These are phyloP conservation scores for Rubus idaeus DNA, from an alignment of 306 rosid species.

Conservation along the genomic window DNA sequence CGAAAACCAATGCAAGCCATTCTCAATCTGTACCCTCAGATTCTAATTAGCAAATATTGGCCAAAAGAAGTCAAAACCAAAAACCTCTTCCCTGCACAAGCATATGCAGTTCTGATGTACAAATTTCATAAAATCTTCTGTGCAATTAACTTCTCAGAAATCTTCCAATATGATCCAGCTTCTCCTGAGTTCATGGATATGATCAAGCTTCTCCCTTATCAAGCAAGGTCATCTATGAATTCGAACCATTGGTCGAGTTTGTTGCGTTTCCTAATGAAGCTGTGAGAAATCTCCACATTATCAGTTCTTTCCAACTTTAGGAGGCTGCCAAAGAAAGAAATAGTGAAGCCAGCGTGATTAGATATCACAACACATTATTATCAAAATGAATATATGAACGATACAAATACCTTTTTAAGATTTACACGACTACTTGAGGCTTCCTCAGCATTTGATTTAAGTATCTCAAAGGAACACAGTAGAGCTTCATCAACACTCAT, in stretches of 20 bases:
- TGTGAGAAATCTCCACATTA: conserved; percentile 30
- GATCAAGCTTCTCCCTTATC: conserved; percentile 34
- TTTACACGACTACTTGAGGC: conserved; percentile 42
- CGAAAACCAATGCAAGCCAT: conserved; percentile 25
- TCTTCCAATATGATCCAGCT: conserved; percentile 30
- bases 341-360: background rate
- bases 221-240: conserved; percentile 42
- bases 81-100: conserved; percentile 43
- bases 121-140: conserved; percentile 26
- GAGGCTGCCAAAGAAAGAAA: conserved; percentile 51
- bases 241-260: conserved; percentile 33
- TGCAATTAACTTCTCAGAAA: conserved; percentile 28
- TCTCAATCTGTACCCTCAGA: conserved; percentile 42
- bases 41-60: conserved; percentile 37
- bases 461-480: conserved; percentile 74
- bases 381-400: background rate
- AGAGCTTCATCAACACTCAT: conserved; percentile 71
- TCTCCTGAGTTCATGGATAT: background rate
- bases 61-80: conserved; percentile 36
- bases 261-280: conserved; percentile 39
- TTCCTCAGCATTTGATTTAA: conserved; percentile 54
- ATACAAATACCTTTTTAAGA: conserved; percentile 57
- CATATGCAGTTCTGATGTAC: conserved; percentile 41
- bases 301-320: conserved; percentile 51
- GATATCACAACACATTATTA: background rate